phyloP scores from a whole-genome alignment of 2,329 filamentous ascomycete species.

The Fusarium sp. region DNA sequence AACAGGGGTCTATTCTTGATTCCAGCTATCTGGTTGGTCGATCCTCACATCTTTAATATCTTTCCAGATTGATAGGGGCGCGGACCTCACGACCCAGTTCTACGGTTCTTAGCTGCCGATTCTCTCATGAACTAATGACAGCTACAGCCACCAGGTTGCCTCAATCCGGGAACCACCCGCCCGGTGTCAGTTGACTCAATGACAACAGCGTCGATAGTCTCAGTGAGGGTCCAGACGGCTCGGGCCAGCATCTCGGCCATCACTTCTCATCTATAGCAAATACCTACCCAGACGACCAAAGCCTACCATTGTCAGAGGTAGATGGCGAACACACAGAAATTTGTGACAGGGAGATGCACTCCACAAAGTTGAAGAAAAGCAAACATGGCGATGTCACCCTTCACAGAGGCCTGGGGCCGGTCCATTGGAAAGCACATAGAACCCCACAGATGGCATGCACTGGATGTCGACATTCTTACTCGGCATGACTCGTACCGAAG shows the following conservation, averaged over 20 bases:
- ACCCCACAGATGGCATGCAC: constrained; percentile 1
- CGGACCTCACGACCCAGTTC: constrained; percentile 14
- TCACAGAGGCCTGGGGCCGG: background rate
- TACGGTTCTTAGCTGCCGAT: constrained; percentile 1
- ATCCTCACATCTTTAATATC: constrained; percentile 35
- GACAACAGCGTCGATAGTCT: constrained; percentile 7
- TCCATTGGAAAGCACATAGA: constrained; percentile 7
- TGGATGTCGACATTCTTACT: background rate
- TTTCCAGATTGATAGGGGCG: constrained; percentile 39
- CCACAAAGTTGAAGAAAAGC: constrained; percentile 6
- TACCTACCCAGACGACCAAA: background rate
- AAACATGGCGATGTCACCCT: constrained; percentile 7
- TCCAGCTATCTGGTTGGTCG: constrained; percentile 39
- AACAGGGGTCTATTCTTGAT: constrained; percentile 23
- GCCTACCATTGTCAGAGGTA: background rate
- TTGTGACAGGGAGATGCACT: constrained; percentile 8
- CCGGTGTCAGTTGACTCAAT: constrained; percentile 13
- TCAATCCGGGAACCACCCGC: constrained; percentile 1
- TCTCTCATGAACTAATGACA: constrained; percentile 6
- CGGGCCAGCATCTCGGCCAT: background rate
- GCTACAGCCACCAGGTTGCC: background rate
- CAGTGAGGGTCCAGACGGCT: constrained; percentile 10
- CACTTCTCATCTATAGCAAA: background rate
- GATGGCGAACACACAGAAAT: background rate
- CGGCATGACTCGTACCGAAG: constrained; percentile 12